A percentile compares a stretch with the other conserved stretches of the same genome.
phyloP scores from a whole-genome alignment of 768 basidiomycete genomes.

The Phylloporus sp. region DNA sequence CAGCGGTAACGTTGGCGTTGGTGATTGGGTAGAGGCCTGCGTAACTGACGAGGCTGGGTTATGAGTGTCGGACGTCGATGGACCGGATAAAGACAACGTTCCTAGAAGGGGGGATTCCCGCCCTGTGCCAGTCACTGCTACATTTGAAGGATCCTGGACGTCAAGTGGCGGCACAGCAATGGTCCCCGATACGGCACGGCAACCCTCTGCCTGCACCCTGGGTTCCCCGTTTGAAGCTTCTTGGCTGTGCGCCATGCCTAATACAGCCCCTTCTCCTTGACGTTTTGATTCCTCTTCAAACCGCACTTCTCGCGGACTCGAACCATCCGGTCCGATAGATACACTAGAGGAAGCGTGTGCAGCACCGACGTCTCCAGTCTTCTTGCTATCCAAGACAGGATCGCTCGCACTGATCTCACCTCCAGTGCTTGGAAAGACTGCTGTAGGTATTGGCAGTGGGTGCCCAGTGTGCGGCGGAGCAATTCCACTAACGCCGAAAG shows the following conservation, averaged over 20 bases:
- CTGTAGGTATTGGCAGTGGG: conserved; percentile 11
- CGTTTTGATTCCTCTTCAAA: conserved; percentile 3
- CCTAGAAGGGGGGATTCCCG: conserved; percentile 13
- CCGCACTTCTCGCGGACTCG: not conserved
- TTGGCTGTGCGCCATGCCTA: conserved; percentile 20
- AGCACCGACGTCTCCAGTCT: not conserved
- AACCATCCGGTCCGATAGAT: not conserved
- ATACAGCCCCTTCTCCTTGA: conserved; percentile 10
- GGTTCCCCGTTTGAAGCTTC: conserved; percentile 14
- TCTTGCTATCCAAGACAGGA: conserved; percentile 4
- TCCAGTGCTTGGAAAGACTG: not conserved
- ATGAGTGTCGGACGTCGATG: conserved; percentile 6
- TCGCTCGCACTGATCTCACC: not conserved
- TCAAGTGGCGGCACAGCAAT: conserved; percentile 22
- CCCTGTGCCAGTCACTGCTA: conserved; percentile 2
- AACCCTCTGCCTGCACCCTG: conserved; percentile 18
- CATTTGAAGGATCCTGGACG: conserved; percentile 24
- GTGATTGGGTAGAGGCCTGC: conserved; percentile 1
- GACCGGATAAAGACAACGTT: conserved; percentile 8
- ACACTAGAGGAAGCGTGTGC: conserved; percentile 2
- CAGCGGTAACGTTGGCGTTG: conserved; percentile 3
- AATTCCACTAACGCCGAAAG: conserved; percentile 2
- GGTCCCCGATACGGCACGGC: conserved; percentile 15
- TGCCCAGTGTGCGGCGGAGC: not conserved
- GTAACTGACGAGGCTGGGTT: not conserved